Base-by-base conservation (phyloP, 768 basidiomycete genomes). In the Leccinum subgranulosum region DNA sequence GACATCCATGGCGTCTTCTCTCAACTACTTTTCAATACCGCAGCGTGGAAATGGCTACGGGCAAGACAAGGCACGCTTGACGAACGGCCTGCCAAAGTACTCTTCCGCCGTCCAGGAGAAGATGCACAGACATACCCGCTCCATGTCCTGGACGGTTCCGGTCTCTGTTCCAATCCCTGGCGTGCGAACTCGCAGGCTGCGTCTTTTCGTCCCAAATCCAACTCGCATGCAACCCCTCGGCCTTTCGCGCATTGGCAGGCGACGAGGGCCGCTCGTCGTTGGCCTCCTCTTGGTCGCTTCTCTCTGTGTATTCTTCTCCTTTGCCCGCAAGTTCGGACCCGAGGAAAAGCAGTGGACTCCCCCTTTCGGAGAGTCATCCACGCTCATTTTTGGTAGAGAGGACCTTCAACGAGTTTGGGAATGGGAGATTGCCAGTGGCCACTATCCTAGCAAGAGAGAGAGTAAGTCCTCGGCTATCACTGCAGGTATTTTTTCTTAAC, bases 371-470 rank as follows among this genome's bases (percentile, higher is more conserved):
- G 84, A 87, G 48, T 78, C 84, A 15, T 77, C 88, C 25, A 92
- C 92, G 9, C 79, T 94, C 28, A 83, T 94, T 34, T 93, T 83
- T 66, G 78, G 79, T 56, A 79, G 86, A 49, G 84, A 89, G 56
- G 94, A 98, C 67, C 69, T 97, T 43, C 90, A 89, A 66, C 81
- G 87, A 56, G 91, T 99, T 72, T 98, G 95, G 95, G 79, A 86
- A 59, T 98, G 94, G 94, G 96, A 99, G 74, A 82, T 98, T 56
- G 77, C 84, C 31, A 91, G 92, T 60, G 97, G 97, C 1, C 94
- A 97, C 74, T 94, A 94, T 77, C 96, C 96, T 9, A 94, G 91
- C 73, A 80, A 83, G 54, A 80, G 83, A 56, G 79, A 80, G 64
- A 82, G 94, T 93, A 73, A 68, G 90, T 80, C 54, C 31, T 55